Evolutionary conservation across 306 rosid genomes (phyloP), one percentile per base, ranked within the genome.

Genomic region (Vigna mungo): DNA sequence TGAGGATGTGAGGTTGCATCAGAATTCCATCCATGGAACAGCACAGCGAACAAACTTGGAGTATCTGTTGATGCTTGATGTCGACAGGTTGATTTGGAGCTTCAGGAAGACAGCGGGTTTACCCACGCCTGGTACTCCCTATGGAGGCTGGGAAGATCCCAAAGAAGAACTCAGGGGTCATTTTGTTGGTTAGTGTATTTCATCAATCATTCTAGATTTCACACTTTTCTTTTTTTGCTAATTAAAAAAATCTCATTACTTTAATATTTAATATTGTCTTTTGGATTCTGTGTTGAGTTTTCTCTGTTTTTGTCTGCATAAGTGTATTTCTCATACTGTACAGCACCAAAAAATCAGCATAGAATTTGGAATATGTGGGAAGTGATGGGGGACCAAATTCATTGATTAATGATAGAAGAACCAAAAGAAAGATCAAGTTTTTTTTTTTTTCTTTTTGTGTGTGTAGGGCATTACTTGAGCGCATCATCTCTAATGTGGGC

Each of bases 401-500:
- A 39, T 39, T 39, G 44, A 39, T 7, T 39, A 39, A 39, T 39
- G 44, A 39, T 39, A 2, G 9, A 39, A 39, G 11, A 37, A 6
- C 41, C 41, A 7, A 1, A 37, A 37, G 44, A 7, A 8, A 9
- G 8, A 39, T 39, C 3, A 39, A 8, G 10, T 39, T 9, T 8
- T 39, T 7, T 39, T 39, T 1, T 30, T 27, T 27, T n/a, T n/a
- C n/a, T n/a, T n/a, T n/a, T n/a, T n/a, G n/a, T 25, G 27, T 0
- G 32, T 30, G 5, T 30, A 94, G 98, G 98, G 78, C 98, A 95
- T 86, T 95, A 90, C 88, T 76, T 92, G 86, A 95, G 98, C 39
- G 98, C 96, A 43, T 46, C 96, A 14, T 97, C 98, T 60, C 85
- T 71, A 61, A 90, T 82, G 96, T 95, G 96, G 98, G 93, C 98